phyloP scores from a whole-genome alignment of 805 yeast genomes.

The Candida boleticola region DNA sequence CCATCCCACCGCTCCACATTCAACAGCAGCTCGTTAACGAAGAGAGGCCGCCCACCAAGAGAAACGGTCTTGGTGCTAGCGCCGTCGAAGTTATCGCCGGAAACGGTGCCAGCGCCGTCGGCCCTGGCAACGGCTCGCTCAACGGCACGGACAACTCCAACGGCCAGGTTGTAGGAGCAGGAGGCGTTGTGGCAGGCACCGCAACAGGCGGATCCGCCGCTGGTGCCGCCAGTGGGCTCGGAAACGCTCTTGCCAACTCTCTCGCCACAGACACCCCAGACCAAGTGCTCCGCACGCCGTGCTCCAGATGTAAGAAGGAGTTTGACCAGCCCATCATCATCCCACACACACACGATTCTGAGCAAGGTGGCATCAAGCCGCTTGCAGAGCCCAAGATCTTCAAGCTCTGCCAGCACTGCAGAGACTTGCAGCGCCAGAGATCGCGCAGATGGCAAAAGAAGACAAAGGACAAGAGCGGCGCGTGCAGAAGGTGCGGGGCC shows the following conservation, averaged over 20 bases:
- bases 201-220: neutral
- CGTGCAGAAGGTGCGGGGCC: constrained; percentile 63
- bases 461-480: constrained; percentile 59
- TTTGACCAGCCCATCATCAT: constrained; percentile 46
- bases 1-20: constrained; percentile 44
- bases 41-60: constrained; percentile 1
- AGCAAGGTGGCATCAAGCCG: constrained; percentile 22
- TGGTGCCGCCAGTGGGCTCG: neutral
- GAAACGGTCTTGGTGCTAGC: neutral
- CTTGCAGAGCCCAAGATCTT: constrained; percentile 42
- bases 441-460: constrained; percentile 63
- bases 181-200: neutral
- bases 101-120: neutral
- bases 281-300: constrained; percentile 34
- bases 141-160: neutral
- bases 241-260: neutral
- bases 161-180: neutral
- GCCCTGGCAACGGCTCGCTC: neutral
- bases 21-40: constrained; percentile 37
- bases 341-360: constrained; percentile 21
- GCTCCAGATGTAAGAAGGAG: constrained; percentile 60
- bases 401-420: constrained; percentile 63
- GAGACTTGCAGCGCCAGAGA: constrained; percentile 61
- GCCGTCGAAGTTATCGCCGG: neutral
- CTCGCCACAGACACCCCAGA: neutral